Conservation (phyloP, 441 rosid genomes). For the Gossypium laxum region DNA sequence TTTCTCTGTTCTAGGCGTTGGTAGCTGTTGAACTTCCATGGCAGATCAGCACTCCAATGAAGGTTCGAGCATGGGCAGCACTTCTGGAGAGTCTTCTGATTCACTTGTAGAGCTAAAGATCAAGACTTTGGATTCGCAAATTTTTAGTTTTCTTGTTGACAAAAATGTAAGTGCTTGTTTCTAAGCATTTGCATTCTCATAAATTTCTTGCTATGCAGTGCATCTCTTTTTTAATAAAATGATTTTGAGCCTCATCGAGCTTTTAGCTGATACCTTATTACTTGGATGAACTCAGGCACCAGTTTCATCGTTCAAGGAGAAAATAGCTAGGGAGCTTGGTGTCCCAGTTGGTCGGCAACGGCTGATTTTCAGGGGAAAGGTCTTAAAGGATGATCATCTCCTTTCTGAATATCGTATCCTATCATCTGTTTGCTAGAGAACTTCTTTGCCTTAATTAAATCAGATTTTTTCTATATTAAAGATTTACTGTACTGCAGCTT, state of each 20-base stretch:
- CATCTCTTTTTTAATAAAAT: neutral
- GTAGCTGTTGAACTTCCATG: constrained; percentile 37
- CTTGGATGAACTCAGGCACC: constrained; percentile 43
- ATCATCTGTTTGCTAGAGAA: neutral
- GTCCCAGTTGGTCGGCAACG: constrained; percentile 81
- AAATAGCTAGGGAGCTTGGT: constrained; percentile 53
- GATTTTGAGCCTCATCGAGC: neutral
- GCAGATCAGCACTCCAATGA: constrained; percentile 42
- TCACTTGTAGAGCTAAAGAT: constrained; percentile 57
- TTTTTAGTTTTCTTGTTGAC: constrained; percentile 50
- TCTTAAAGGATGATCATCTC: constrained; percentile 75
- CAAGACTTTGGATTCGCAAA: constrained; percentile 83
- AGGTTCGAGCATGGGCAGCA: constrained; percentile 44
- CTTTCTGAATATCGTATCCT: constrained; percentile 95
- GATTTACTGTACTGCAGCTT: neutral
- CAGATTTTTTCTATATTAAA: neutral
- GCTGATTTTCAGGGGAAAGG: constrained; percentile 84
- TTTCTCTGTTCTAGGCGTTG: constrained; percentile 5
- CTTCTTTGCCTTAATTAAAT: neutral
- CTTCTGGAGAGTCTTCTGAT: constrained; percentile 40
- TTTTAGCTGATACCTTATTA: neutral
- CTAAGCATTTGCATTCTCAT: neutral
- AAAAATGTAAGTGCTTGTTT: constrained; percentile 49
- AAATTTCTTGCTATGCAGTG: neutral
- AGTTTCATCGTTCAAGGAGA: constrained; percentile 74